These are phyloP conservation scores for Phytophthora pseudosyringae DNA, from an alignment of 352 stramenopile species.

Conservation along the genomic window DNA sequence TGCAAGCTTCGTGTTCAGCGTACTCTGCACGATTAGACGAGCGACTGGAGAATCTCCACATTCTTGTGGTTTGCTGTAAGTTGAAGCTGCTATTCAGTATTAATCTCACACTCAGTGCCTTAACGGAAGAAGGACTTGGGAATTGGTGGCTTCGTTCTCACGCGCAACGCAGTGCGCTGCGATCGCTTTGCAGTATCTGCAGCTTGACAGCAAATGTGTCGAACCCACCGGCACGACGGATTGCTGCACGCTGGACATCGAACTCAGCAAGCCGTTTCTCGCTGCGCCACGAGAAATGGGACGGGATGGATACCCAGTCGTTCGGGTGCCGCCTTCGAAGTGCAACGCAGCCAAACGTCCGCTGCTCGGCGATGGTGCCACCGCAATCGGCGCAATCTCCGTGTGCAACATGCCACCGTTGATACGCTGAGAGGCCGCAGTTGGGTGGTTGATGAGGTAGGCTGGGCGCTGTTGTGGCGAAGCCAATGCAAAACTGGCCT, in stretches of 20 bases:
- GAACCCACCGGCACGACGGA: slow-evolving; percentile 11
- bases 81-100: slow-evolving; percentile 7
- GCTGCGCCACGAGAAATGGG: background rate
- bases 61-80: slow-evolving; percentile 11
- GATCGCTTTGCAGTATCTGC: slow-evolving; percentile 15
- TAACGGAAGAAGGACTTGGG: slow-evolving; percentile 9
- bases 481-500: slow-evolving; percentile 9
- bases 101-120: background rate
- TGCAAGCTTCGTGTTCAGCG: background rate
- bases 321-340: slow-evolving; percentile 1
- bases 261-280: slow-evolving; percentile 22
- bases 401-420: background rate
- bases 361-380: slow-evolving; percentile 1
- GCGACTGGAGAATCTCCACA: slow-evolving; percentile 5
- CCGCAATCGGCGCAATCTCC: slow-evolving; percentile 10
- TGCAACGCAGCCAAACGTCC: background rate
- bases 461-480: background rate
- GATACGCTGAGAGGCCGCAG: slow-evolving; percentile 5
- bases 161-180: slow-evolving; percentile 4
- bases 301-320: background rate
- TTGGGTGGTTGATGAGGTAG: background rate
- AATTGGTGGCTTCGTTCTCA: background rate
- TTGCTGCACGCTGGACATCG: background rate
- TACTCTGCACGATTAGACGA: slow-evolving; percentile 28
- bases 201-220: slow-evolving; percentile 20